Evolutionary conservation across 139 green algal genomes (phyloP), one percentile per base, ranked within the genome.

Genomic region (Yamagishiella unicocca): DNA sequence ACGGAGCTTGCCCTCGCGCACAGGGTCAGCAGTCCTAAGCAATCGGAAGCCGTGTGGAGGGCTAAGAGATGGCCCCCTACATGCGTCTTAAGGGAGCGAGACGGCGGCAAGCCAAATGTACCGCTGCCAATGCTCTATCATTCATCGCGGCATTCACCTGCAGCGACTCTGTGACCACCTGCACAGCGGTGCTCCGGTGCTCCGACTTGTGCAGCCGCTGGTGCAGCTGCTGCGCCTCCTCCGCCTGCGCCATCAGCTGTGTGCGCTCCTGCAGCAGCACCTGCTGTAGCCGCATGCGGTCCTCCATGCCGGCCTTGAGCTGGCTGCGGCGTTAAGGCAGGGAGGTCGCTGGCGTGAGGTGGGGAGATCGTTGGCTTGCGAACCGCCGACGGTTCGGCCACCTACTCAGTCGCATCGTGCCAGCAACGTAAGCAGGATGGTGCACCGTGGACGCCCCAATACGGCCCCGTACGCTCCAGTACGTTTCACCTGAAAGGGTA

Each of bases 101-200:
- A n/a, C n/a, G n/a, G n/a, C n/a, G n/a, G n/a, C n/a, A n/a, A n/a
- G n/a, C n/a, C n/a, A n/a, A n/a, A n/a, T n/a, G n/a, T n/a, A n/a
- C n/a, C n/a, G n/a, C n/a, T n/a, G n/a, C n/a, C n/a, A n/a, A n/a
- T n/a, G n/a, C n/a, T n/a, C n/a, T n/a, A n/a, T n/a, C n/a, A n/a
- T n/a, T n/a, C n/a, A n/a, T n/a, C n/a, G n/a, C n/a, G n/a, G n/a
- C n/a, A n/a, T n/a, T 45, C 68, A 90, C 89, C 89, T 90, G 85
- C n/a, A 89, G 80, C 21, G 89, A 38, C 64, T 92, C 80, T 0
- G 86, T 66, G 22, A 86, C 84, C 50, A 84, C 89, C 62, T 90
- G 72, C n/a, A 90, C 71, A 0, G 84, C 81, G 0, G 79, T 75
- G 61, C 40, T 87, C n/a, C 50, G 54, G 73, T 88, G 73, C 53